Base-by-base conservation (phyloP, 2,329 filamentous ascomycete species). In the Colletotrichum sp. region DNA sequence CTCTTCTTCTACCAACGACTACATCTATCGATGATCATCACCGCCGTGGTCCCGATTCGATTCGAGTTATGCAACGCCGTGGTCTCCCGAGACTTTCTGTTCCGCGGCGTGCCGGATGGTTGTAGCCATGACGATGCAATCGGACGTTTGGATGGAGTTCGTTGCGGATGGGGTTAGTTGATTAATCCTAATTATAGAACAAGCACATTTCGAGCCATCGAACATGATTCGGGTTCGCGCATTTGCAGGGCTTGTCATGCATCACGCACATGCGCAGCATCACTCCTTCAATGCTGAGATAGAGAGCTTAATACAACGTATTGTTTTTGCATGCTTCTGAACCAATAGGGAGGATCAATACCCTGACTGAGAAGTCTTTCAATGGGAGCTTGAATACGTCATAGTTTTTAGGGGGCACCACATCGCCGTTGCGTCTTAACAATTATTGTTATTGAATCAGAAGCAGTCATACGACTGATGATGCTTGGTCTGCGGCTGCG, bases 121-220 rank as follows among this genome's bases (percentile, higher is more conserved):
- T 26, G 48, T 10, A 5, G 6, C 2, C 18, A 65, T 16, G 22
- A 8, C 22, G 12, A 18, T 5, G 15, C 28, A 16, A 16, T 12
- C 3, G 22, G 62, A 65, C 15, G 4, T 7, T 10, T 12, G 15
- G 28, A 32, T 18, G 28, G 8, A 12, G 34, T 6, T 32, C 28
- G 9, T 32, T 30, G n/a, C 26, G 10, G 16, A 13, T 8, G 26
- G 36, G 48, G 8, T 62, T 48, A 34, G 52, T 62, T 52, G 16
- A 24, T 65, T 66, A 71, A 75, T 75, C 48, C 15, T 71, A 71
- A 71, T 75, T 71, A 71, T 71, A 55, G 28, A 71, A n/a, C 22
- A 60, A 6, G 26, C 48, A 32, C 8, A n/a, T 13, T 24, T 36
- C 22, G 5, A 26, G 9, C 8, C 15, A 15, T 18, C 13, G 18